A percentile compares a stretch with the other conserved stretches of the same genome.
These are phyloP conservation scores for Ustulina deusta DNA, from an alignment of 2,329 filamentous ascomycete genomes.

Conservation along the genomic window DNA sequence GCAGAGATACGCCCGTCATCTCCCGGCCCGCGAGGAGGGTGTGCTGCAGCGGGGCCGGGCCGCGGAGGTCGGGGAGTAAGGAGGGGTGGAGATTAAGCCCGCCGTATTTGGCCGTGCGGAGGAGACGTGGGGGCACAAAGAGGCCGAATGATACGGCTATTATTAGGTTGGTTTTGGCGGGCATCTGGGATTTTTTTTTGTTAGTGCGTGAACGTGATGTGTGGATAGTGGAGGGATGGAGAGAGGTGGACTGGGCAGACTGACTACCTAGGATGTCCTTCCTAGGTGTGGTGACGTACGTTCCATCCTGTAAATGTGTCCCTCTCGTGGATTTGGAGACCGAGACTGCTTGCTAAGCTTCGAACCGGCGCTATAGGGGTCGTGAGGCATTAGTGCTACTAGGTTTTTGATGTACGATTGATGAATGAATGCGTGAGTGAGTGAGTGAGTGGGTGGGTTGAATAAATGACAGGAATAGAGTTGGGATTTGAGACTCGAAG, in stretches of 20 bases:
- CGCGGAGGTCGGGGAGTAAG: slow-evolving; percentile 85
- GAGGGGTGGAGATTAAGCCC: slow-evolving; percentile 96
- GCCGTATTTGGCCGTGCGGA: slow-evolving; percentile 79
- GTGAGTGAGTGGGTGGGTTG: background rate
- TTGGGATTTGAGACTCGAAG: background rate
- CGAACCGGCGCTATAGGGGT: slow-evolving; percentile 76
- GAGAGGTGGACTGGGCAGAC: background rate
- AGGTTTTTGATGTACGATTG: background rate
- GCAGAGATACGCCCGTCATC: slow-evolving; percentile 81
- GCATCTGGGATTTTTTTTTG: slow-evolving; percentile 59
- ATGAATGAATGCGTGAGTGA: background rate
- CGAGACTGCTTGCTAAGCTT: slow-evolving; percentile 70
- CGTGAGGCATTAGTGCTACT: slow-evolving; percentile 18
- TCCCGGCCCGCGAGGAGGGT: slow-evolving; percentile 74
- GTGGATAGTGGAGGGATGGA: background rate
- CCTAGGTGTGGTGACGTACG: slow-evolving; percentile 59
- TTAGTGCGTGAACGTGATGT: too few species aligned
- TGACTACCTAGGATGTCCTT: background rate
- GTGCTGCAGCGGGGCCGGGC: slow-evolving; percentile 87
- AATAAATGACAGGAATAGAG: background rate
- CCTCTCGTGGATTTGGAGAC: slow-evolving; percentile 76
- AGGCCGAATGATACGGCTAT: slow-evolving; percentile 95
- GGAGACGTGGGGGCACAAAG: slow-evolving; percentile 82
- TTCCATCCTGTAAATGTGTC: slow-evolving; percentile 88
- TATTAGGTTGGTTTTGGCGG: slow-evolving; percentile 77